A percentile compares a stretch with the other conserved stretches of the same genome.
Conservation (phyloP, 1,139 yeast species). For the Petasospora rhodanensis region DNA sequence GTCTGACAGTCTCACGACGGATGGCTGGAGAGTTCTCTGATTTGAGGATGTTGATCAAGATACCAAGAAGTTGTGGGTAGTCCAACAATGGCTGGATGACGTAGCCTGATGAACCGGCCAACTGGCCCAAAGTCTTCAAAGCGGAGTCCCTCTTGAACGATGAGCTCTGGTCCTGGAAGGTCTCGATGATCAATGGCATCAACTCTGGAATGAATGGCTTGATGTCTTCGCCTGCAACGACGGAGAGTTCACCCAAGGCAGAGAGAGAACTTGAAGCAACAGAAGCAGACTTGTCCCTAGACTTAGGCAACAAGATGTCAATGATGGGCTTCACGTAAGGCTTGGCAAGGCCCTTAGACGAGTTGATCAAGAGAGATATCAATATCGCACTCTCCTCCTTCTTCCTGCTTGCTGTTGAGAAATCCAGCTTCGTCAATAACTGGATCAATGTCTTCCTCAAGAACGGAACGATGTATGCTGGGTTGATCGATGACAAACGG, state of each 20-base stretch:
- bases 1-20: slow-evolving; percentile 80
- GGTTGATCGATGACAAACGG: slow-evolving; percentile 77
- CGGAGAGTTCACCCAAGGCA: slow-evolving; percentile 87
- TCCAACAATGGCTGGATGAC: slow-evolving; percentile 91
- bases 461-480: slow-evolving; percentile 94
- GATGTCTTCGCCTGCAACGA: slow-evolving; percentile 85
- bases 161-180: slow-evolving; percentile 89
- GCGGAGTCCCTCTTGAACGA: slow-evolving; percentile 87
- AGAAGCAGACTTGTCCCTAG: slow-evolving; percentile 66
- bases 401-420: slow-evolving; percentile 66
- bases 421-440: slow-evolving; percentile 77
- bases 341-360: slow-evolving; percentile 74
- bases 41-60: slow-evolving; percentile 74
- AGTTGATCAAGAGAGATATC: slow-evolving; percentile 67
- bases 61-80: slow-evolving; percentile 82
- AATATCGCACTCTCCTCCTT: slow-evolving; percentile 86
- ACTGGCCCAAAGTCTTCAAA: slow-evolving; percentile 77
- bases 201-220: slow-evolving; percentile 64
- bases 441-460: slow-evolving; percentile 83
- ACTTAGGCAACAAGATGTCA: slow-evolving; percentile 74
- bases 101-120: slow-evolving; percentile 88
- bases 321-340: slow-evolving; percentile 90
- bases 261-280: slow-evolving; percentile 83
- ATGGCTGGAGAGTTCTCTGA: slow-evolving; percentile 72
- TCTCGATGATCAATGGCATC: slow-evolving; percentile 84